A percentile compares a stretch with the other conserved stretches of the same genome.
Evolutionary conservation across 2,329 filamentous ascomycete genomes (phyloP).

Genomic region (Graphilbum sp.): DNA sequence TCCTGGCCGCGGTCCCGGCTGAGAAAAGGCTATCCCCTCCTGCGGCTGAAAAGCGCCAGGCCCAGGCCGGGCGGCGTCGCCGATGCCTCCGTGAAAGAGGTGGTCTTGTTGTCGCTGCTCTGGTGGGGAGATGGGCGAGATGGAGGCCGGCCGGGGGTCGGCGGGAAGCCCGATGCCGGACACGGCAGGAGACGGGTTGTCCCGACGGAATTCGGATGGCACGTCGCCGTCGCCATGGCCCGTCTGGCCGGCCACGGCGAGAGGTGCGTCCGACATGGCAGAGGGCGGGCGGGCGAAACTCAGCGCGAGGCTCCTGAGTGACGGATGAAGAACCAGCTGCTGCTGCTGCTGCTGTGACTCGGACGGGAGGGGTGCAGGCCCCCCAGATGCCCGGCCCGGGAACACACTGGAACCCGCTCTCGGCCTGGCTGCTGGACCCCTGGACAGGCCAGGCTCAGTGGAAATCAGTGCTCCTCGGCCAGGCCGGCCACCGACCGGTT

Average conservation of each 20-base stretch:
- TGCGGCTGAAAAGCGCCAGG: no score
- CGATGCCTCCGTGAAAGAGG: no score
- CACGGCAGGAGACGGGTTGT: no score
- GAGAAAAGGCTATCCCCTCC: no score
- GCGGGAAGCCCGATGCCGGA: neutral
- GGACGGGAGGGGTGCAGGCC: neutral
- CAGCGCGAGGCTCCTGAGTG: neutral
- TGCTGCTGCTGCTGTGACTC: no score
- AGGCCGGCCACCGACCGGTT: no score
- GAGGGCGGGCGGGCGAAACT: constrained; percentile 2
- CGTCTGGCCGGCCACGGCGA: neutral
- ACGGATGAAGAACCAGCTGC: neutral
- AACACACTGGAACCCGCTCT: constrained; percentile 4
- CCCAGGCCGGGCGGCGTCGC: neutral
- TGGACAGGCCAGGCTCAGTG: no score
- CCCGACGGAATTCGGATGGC: no score
- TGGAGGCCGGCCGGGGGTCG: neutral
- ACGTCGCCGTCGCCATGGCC: neutral
- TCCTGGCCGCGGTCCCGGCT: no score
- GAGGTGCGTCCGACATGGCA: constrained; percentile 1
- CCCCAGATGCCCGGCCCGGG: no score
- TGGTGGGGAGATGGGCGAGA: constrained; percentile 2
- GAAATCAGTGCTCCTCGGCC: no score
- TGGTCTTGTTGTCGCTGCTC: constrained; percentile 2
- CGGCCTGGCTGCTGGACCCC: neutral